Evolutionary conservation across 305 asterid genomes (phyloP), one percentile per base, ranked within the genome.

Genomic region (Fraxinus dipetala): DNA sequence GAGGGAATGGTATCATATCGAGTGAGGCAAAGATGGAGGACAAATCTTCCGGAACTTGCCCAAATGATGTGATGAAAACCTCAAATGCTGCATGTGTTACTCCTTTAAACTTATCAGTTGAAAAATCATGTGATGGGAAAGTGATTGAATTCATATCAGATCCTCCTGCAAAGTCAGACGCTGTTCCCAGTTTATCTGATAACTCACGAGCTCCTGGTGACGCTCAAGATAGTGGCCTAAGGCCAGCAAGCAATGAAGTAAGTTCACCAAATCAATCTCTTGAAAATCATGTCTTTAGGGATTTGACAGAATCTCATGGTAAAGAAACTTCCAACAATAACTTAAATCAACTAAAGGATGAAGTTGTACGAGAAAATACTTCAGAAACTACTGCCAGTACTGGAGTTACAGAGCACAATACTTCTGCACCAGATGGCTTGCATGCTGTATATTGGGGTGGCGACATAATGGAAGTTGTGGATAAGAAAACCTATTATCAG

Each of bases 391-490:
- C 90, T 85, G 75, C 84, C 48, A 85, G 82, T 82, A 81, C 86
- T 78, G 89, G 78, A 79, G 83, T 28, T 75, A 77, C 83, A 35
- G 87, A 86, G 77, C 88, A 82, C 30, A 86, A 43, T 34, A 78
- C 70, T 63, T 85, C 93, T 78, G 84, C 87, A 72, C 84, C 88
- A 48, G 90, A 84, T 61, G 83, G 76, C 75, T 78, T 90, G 83
- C 89, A 82, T 85, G 83, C 75, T 61, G 91, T 93, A 81, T 89
- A 83, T 83, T 96, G 98, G 98, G 89, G 89, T 70, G 95, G 97
- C 43, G 89, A 89, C 36, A 84, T 89, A 75, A 83, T 87, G 85
- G 86, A 89, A 87, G 86, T 83, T 72, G 87, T 87, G 86, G 97
- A 90, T 86, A 93, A 84, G 65, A 94, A 93, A 83, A 81, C 83